Conservation (phyloP, 2,329 filamentous ascomycete genomes). For the Scleromitrula shiraiana region DNA sequence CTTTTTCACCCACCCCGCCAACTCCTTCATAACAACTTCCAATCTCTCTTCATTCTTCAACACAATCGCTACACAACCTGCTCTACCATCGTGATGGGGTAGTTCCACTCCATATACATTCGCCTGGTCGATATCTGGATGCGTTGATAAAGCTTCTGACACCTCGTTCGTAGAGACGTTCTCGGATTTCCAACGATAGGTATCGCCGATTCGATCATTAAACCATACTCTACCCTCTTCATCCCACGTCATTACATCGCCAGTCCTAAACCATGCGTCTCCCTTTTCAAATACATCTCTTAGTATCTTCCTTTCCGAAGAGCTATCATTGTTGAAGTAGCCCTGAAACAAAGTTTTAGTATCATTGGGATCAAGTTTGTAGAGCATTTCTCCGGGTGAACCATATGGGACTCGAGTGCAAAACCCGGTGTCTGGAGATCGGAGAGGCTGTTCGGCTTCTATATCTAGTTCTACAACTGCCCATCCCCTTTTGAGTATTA, state of each 20-base stretch:
- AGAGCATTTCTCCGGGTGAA: conserved; percentile 69
- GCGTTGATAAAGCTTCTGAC: conserved; percentile 61
- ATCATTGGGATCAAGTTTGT: conserved; percentile 57
- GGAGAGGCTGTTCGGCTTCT: conserved; percentile 57
- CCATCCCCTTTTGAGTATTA: conserved; percentile 43
- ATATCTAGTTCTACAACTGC: conserved; percentile 64
- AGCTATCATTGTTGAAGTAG: conserved; percentile 67
- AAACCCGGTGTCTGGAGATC: conserved; percentile 61
- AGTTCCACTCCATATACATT: conserved; percentile 81
- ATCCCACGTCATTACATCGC: conserved; percentile 72
- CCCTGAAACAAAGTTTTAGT: conserved; percentile 61
- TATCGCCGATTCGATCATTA: conserved; percentile 71
- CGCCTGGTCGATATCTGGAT: conserved; percentile 62
- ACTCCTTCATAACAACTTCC: conserved; percentile 42
- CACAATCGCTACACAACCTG: conserved; percentile 68
- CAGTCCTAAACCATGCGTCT: conserved; percentile 76
- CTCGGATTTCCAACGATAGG: conserved; percentile 74
- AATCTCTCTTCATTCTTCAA: conserved; percentile 38
- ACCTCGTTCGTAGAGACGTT: conserved; percentile 81
- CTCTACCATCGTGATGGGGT: conserved; percentile 74
- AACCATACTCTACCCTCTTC: conserved; percentile 68
- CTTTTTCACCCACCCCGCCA: conserved; percentile 50
- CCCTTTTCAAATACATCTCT: conserved; percentile 65
- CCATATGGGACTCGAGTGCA: conserved; percentile 52
- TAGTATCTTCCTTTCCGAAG: conserved; percentile 66